Percentiles rank a stretch among this genome's conserved stretches.
Conservation (phyloP, 2,329 filamentous ascomycete species). For the Talaromyces sp. region DNA sequence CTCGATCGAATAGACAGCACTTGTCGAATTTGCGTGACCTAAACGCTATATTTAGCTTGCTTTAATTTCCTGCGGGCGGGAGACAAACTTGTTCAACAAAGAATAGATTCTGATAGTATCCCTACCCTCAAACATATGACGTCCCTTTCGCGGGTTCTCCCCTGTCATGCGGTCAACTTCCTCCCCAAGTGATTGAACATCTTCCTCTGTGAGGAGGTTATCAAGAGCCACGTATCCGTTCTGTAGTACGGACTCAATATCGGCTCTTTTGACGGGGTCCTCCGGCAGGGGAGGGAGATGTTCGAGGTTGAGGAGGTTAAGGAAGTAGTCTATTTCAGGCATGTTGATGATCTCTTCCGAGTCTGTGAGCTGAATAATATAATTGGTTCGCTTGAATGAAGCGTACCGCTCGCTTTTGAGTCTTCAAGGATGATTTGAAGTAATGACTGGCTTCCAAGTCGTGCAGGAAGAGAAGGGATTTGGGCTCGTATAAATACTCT, state of each 20-base stretch:
- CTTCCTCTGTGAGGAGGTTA: slow-evolving; percentile 30
- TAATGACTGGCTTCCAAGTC: neutral
- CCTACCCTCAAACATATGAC: slow-evolving; percentile 38
- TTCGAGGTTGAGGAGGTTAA: slow-evolving; percentile 5
- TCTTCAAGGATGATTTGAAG: neutral
- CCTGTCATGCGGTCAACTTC: slow-evolving; percentile 36
- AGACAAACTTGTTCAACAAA: slow-evolving; percentile 35
- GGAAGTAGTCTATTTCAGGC: slow-evolving; percentile 9
- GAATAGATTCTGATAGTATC: slow-evolving; percentile 40
- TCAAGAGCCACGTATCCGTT: slow-evolving; percentile 39
- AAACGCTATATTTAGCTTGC: neutral
- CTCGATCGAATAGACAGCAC: slow-evolving; percentile 33
- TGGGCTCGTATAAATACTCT: neutral
- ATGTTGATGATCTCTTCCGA: neutral
- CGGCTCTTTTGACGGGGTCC: slow-evolving; percentile 24
- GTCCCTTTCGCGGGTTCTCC: slow-evolving; percentile 27
- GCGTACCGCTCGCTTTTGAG: too few relatives aligned
- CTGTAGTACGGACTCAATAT: slow-evolving; percentile 30
- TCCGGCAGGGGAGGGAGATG: slow-evolving; percentile 16
- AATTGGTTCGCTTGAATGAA: neutral
- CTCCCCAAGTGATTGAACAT: slow-evolving; percentile 29
- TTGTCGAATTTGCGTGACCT: slow-evolving; percentile 37
- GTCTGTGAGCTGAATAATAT: neutral
- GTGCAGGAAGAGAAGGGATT: neutral
- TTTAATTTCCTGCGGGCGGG: too few relatives aligned